Evolutionary conservation across 2,329 filamentous ascomycete genomes (phyloP).

Genomic region (Pestalotiopsis sp.): DNA sequence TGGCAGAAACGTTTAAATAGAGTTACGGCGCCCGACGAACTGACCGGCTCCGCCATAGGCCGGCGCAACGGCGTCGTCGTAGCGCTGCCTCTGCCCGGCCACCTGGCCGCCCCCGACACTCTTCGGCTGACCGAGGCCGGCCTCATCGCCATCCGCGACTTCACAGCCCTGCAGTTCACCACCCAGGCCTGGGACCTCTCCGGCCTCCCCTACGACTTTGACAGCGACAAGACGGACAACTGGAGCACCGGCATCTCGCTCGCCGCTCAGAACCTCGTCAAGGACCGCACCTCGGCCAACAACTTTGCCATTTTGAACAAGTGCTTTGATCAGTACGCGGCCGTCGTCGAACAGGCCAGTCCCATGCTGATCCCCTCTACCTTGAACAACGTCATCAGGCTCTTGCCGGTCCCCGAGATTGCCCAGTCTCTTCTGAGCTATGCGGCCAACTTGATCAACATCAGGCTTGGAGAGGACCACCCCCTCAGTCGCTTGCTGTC

Average conservation of each 20-base stretch:
- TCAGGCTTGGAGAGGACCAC: constrained; percentile 12
- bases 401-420: constrained; percentile 12
- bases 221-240: constrained; percentile 1
- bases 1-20: constrained; percentile 15
- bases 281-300: background rate
- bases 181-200: constrained; percentile 4
- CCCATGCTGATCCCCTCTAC: background rate
- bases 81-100: background rate
- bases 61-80: background rate
- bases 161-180: background rate
- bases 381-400: constrained; percentile 9
- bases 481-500: constrained; percentile 11
- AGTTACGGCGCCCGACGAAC: constrained; percentile 6
- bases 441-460: constrained; percentile 4
- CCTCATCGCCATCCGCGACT: constrained; percentile 8
- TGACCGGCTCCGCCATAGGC: background rate
- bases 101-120: constrained; percentile 1
- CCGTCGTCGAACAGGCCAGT: constrained; percentile 7
- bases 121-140: background rate
- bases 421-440: constrained; percentile 10
- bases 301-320: constrained; percentile 12
- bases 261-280: constrained; percentile 2
- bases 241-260: constrained; percentile 4
- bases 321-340: constrained; percentile 13
- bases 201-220: constrained; percentile 8